These are phyloP conservation scores for Calocybe gangraenosa DNA, from an alignment of 768 basidiomycete species.

Conservation along the genomic window DNA sequence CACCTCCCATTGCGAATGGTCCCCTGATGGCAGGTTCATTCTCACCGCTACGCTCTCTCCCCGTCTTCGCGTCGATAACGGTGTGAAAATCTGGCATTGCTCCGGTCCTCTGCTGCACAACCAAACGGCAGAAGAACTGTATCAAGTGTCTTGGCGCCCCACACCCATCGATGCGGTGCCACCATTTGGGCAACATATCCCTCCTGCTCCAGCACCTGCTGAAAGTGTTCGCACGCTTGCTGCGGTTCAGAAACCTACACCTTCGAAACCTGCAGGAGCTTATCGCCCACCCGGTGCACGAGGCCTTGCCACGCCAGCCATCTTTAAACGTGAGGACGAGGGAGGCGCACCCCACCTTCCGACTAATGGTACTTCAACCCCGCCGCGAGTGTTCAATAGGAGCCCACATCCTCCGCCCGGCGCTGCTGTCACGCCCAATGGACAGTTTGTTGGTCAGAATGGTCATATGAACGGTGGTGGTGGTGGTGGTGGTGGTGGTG, in stretches of 20 bases:
- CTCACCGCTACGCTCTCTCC: slow-evolving; percentile 96
- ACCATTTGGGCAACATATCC: slow-evolving; percentile 63
- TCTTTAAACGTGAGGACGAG: slow-evolving; percentile 91
- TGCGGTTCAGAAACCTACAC: slow-evolving; percentile 48
- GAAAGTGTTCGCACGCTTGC: slow-evolving; percentile 49
- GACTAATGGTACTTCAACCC: slow-evolving; percentile 49
- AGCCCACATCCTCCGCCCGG: slow-evolving; percentile 53
- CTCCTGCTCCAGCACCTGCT: slow-evolving; percentile 62
- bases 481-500: slow-evolving; percentile 11
- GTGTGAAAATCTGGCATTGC: slow-evolving; percentile 95
- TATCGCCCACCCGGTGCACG: slow-evolving; percentile 94
- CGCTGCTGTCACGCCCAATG: slow-evolving; percentile 34
- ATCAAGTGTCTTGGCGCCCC: slow-evolving; percentile 85
- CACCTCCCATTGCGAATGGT: slow-evolving; percentile 94
- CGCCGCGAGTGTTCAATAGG: slow-evolving; percentile 48
- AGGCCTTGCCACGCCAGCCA: slow-evolving; percentile 81
- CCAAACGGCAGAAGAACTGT: slow-evolving; percentile 82
- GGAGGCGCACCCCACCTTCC: slow-evolving; percentile 59
- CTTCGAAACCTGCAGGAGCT: slow-evolving; percentile 73
- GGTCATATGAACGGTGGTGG: slow-evolving; percentile 20
- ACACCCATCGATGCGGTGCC: slow-evolving; percentile 60
- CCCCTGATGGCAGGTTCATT: slow-evolving; percentile 87
- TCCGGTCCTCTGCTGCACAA: slow-evolving; percentile 83
- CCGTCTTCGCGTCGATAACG: slow-evolving; percentile 93
- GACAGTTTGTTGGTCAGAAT: slow-evolving; percentile 18